Base-by-base conservation (phyloP, 176 grass and related monocot species). In the Oryza coarctata region DNA sequence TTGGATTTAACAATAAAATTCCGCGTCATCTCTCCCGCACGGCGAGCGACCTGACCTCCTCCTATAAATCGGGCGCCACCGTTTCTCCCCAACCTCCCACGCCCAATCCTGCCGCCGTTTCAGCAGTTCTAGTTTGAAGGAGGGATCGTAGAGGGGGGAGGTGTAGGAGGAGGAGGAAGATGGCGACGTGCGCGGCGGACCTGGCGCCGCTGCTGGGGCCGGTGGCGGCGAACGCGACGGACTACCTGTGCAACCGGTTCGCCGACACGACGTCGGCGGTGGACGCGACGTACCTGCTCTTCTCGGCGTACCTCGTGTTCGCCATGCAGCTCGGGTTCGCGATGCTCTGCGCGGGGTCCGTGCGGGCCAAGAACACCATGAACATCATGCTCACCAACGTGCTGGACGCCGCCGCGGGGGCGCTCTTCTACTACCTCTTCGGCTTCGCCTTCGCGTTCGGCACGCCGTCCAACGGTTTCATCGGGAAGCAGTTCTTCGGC, bases 351-450 rank as follows among this genome's bases (percentile, higher is more conserved):
- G 92, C 95, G 0, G 95, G 95, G 3, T 97, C 95, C 4, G 95
- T 97, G 12, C 84, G 95, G 30, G 92, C 90, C 86, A 97, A 97
- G 83, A 97, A 97, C 86, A 97, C 95, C 33, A 97, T 97, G 95
- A 97, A 97, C 90, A 97, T 97, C 74, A 97, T 97, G 95, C 95
- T 97, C 57, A 97, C 95, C 40, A 97, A 97, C 90, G 95, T 97
- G 36, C 90, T 97, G 0, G 95, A 97, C 76, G 92, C 95, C 30
- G 92, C 92, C 4, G 86, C 95, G 0, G 95, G 95, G 0, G 95
- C 92, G 61, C 77, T 94, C 62, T 97, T 97, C 86, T 97, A 97
- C 74, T 97, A 97, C 84, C 87, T 97, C 44, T 97, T 97, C 74
- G 94, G 94, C 65, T 97, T 92, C 77, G 95, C 92, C 26, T 97